Conservation (phyloP, 2,329 filamentous ascomycete species). For the Curvularia lunata region DNA sequence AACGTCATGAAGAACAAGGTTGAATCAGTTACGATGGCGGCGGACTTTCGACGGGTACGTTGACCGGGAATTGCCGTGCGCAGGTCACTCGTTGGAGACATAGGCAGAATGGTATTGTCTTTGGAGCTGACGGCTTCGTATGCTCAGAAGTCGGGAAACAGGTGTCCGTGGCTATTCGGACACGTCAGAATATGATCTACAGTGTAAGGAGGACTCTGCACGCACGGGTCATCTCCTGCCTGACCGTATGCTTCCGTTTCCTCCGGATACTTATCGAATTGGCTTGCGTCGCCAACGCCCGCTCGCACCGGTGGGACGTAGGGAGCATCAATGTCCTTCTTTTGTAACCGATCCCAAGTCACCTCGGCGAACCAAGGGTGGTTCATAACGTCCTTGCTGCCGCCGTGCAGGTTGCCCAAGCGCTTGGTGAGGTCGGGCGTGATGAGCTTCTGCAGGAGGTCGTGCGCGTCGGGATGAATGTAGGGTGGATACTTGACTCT, state of each 20-base stretch:
- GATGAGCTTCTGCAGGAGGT: constrained; percentile 90
- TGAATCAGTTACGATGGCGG: constrained; percentile 7
- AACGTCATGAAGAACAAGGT: constrained; percentile 6
- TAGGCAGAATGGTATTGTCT: constrained; percentile 9
- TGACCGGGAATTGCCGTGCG: constrained; percentile 16
- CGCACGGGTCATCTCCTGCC: constrained; percentile 83
- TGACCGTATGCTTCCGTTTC: constrained; percentile 91
- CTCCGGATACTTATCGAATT: constrained; percentile 98
- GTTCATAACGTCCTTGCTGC: constrained; percentile 89
- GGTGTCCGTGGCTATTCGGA: constrained; percentile 44
- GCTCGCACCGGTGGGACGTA: constrained; percentile 96
- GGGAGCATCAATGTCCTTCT: constrained; percentile 97
- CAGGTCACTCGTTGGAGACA: constrained; percentile 12
- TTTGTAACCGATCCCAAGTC: constrained; percentile 91
- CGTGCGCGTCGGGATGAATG: constrained; percentile 91
- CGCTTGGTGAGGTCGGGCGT: constrained; percentile 94
- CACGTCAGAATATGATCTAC: constrained; percentile 40
- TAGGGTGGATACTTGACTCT: constrained; percentile 97
- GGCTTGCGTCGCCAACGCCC: constrained; percentile 91
- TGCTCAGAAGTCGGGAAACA: constrained; percentile 45
- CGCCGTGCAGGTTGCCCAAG: constrained; percentile 90
- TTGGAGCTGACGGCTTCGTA: constrained; percentile 7
- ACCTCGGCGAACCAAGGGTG: constrained; percentile 98
- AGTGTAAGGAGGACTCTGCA: constrained; percentile 47
- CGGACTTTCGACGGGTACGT: constrained; percentile 13